Conservation (phyloP, 164 flowering plant genomes). For the Tetrastigma voinierianum region DNA sequence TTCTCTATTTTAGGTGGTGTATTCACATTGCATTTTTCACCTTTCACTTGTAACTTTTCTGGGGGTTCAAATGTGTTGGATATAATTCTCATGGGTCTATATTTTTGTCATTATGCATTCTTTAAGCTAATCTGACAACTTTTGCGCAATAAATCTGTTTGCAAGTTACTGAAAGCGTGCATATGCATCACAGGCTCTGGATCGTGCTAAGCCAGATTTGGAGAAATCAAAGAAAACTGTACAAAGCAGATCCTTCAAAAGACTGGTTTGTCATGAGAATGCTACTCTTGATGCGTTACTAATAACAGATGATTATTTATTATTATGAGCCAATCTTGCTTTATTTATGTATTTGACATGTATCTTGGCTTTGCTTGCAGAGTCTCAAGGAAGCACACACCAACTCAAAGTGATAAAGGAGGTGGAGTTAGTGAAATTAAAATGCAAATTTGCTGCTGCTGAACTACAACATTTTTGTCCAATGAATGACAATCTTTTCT, state of each 20-base stretch:
- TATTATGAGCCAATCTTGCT: not conserved
- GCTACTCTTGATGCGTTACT: not conserved
- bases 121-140: too few species aligned
- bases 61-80: too few species aligned
- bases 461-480: not conserved
- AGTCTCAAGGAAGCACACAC: constrained; percentile 25
- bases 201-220: constrained; percentile 56
- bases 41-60: too few species aligned
- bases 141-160: too few species aligned
- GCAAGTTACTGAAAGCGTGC: too few species aligned
- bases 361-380: constrained; percentile 17
- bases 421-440: not conserved
- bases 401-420: constrained; percentile 5
- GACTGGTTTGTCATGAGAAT: constrained; percentile 40
- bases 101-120: too few species aligned
- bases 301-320: not conserved
- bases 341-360: not conserved
- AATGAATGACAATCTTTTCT: not conserved
- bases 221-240: constrained; percentile 31
- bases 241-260: constrained; percentile 46
- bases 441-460: not conserved
- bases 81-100: too few species aligned
- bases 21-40: too few species aligned
- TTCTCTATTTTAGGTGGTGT: too few species aligned
- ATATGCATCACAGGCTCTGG: constrained; percentile 34